A percentile compares a stretch with the other conserved stretches of the same genome.
phyloP scores from a whole-genome alignment of 768 basidiomycete genomes.

The Peribolospora kevripleyi region DNA sequence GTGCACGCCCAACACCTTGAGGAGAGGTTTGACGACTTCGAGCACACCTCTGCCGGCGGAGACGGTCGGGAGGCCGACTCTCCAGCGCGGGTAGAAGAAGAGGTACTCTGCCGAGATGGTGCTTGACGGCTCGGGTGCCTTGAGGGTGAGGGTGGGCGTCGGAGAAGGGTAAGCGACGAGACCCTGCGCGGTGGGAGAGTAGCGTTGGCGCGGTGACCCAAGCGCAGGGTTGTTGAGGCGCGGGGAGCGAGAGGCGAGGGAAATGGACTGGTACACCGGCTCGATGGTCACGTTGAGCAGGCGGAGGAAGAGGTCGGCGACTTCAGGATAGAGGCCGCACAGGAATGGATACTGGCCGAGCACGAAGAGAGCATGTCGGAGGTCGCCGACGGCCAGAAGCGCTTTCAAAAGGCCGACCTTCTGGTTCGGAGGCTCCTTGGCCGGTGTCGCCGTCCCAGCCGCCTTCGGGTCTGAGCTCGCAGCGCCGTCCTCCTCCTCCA shows the following conservation, averaged over 20 bases:
- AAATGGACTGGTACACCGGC: conserved; percentile 30
- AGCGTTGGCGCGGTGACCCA: neutral
- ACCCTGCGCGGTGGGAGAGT: conserved; percentile 23
- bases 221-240: conserved; percentile 35
- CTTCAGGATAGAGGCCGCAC: conserved; percentile 49
- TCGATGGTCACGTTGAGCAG: conserved; percentile 43
- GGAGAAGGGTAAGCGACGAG: conserved; percentile 30
- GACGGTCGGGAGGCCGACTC: conserved; percentile 41
- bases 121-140: conserved; percentile 56
- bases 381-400: conserved; percentile 62
- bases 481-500: conserved; percentile 19
- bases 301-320: conserved; percentile 68
- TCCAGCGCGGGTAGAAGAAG: conserved; percentile 79
- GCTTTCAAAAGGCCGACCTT: conserved; percentile 53
- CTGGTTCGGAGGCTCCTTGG: conserved; percentile 36
- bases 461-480: conserved; percentile 9
- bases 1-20: conserved; percentile 57
- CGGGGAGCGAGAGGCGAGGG: neutral
- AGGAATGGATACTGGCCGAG: conserved; percentile 67
- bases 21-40: conserved; percentile 49
- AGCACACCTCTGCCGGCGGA: conserved; percentile 40
- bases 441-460: conserved; percentile 9
- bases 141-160: conserved; percentile 44
- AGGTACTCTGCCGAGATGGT: conserved; percentile 52
- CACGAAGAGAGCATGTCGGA: conserved; percentile 52